A percentile compares a stretch with the other conserved stretches of the same genome.
These are phyloP conservation scores for Edaphochlamys debaryana DNA, from an alignment of 139 green algal species.

Conservation along the genomic window DNA sequence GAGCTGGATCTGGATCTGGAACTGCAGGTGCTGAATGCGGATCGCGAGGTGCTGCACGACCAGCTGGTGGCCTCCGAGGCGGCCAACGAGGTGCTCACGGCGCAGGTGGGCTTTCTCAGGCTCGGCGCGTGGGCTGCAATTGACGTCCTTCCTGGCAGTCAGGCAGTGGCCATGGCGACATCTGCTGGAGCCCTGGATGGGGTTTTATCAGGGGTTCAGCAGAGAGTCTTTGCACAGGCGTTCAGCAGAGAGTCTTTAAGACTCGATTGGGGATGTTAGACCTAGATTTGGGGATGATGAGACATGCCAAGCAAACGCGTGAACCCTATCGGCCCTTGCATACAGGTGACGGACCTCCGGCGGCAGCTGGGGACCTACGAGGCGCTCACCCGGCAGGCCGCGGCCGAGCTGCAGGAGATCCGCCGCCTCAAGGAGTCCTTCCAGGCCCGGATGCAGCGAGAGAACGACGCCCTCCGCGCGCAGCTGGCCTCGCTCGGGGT, in stretches of 20 bases:
- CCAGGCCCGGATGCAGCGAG: conserved; percentile 29
- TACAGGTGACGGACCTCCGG: conserved; percentile 15
- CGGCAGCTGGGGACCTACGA: conserved; percentile 26
- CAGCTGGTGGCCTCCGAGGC: conserved; percentile 37
- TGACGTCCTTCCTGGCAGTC: too few relatives aligned
- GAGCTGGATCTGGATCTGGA: conserved; percentile 26
- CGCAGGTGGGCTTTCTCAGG: conserved; percentile 31
- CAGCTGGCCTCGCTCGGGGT: conserved; percentile 2
- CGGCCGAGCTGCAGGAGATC: conserved; percentile 35
- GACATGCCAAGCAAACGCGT: too few relatives aligned
- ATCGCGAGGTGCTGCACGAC: conserved; percentile 41
- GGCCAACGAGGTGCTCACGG: conserved; percentile 29
- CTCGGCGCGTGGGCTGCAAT: too few relatives aligned
- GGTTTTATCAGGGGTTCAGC: too few relatives aligned
- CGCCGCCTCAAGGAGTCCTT: conserved; percentile 36
- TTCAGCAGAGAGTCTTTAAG: too few relatives aligned
- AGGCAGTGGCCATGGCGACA: too few relatives aligned
- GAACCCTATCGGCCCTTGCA: too few relatives aligned
- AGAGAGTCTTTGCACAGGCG: too few relatives aligned
- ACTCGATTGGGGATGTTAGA: too few relatives aligned
- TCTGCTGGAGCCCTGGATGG: too few relatives aligned
- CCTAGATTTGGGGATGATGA: too few relatives aligned
- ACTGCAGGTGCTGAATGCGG: conserved; percentile 28
- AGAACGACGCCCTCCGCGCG: conserved; percentile 16
- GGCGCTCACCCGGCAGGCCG: conserved; percentile 5